Evolutionary conservation across 2,329 filamentous ascomycete genomes (phyloP), one percentile per base, ranked within the genome.

Genomic region (Colletotrichum trifolii): DNA sequence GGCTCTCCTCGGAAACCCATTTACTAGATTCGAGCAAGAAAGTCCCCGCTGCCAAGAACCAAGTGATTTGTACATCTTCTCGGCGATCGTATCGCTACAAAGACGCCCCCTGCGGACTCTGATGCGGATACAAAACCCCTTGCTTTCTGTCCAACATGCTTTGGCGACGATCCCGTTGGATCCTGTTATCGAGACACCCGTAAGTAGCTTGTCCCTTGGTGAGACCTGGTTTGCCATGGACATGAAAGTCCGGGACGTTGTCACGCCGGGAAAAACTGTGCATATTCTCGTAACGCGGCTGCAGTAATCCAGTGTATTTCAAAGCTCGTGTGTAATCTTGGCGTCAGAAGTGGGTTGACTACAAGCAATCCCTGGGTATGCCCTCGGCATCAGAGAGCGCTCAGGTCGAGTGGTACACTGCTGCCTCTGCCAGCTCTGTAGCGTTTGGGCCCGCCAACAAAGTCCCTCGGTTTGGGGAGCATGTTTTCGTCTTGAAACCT

Each of bases 351-450:
- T 25, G 25, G 11, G 25, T 47, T 9, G 39, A 40, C 43, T 33
- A 38, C 6, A 9, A 10, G 17, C 17, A 54, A n/a, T 36, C 17
- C 13, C n/a, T n/a, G 40, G 1, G 17, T 6, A 36, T 13, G 35
- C 43, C 6, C 36, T 35, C 12, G 35, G 8, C 25, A 9, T 60
- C 64, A 77, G 25, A 91, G 83, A 12, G 85, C 82, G 69, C 83
- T 87, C 74, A 99, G 78, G 81, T 98, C 93, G 71, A 98, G 81
- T 36, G 96, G 96, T 70, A 98, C 94, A 81, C 92, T 97, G 79
- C 94, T 97, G 38, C 94, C 95, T 74, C 95, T 87, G 8, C 96
- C 96, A 40, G 96, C 96, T 68, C 95, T 85, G 78, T 98, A 99
- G 75, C 88, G 89, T 75, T 91, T 94, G 17, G 85, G 80, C 4